Base-by-base conservation (phyloP, 2,329 filamentous ascomycete species). In the Parastagonospora nodorum region DNA sequence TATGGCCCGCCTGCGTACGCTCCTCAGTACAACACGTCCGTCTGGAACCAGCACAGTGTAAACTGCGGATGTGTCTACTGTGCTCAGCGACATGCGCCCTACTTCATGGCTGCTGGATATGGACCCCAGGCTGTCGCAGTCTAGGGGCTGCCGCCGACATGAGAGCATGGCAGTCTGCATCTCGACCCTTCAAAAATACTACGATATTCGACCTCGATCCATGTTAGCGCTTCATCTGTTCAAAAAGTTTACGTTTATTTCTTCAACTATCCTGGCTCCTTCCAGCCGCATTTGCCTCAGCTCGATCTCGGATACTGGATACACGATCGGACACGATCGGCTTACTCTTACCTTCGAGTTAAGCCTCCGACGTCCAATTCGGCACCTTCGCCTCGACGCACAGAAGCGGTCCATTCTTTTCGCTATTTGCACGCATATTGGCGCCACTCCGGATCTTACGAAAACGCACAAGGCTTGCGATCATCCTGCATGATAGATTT, bases 401-500 rank as follows among this genome's bases (percentile, higher is more conserved):
- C 55, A 57, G 52, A 43, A 40, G 58, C 48, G 50, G 57, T 58
- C 46, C 50, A 58, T 69, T 69, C 57, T 59, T 66, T 63, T 59
- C 61, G 66, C 62, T 69, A 68, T 70, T 63, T 71, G 66, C 55
- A 69, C 63, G 61, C 67, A 70, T 66, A 63, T 67, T 55, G 63
- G 68, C 66, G 64, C 64, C 64, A 42, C 55, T 60, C 60, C 55
- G 62, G 68, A 71, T 72, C 62, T 71, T 52, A 72, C 54, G 68
- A 72, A 71, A 72, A 65, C 55, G 61, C 64, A 67, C 52, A 61
- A 61, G 60, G 57, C 60, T 62, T 67, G 66, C 65, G 63, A 68
- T 59, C 62, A 70, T 71, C 56, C 64, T 72, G 69, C 69, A 74
- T 70, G 65, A 71, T 74, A 74, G 71, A 74, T 65, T 73, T 71